Conservation (phyloP, 140 eudicot genomes). For the Anethum foeniculum region DNA sequence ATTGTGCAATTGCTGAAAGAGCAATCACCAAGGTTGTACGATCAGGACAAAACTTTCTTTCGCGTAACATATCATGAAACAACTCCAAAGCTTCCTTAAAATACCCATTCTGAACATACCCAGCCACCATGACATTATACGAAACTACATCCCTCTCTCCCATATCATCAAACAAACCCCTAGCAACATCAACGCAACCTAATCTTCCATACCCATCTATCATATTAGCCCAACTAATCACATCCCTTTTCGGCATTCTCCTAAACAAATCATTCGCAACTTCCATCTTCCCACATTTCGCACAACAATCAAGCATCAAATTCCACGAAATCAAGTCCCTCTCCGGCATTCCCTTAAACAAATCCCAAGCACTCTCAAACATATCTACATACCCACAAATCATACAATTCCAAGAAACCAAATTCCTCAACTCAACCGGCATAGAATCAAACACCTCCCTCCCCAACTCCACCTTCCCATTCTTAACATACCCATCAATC, state of each 20-base stretch:
- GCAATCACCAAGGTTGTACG: neutral
- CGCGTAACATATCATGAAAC: conserved; percentile 9
- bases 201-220: conserved; percentile 30
- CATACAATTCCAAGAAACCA: conserved; percentile 76
- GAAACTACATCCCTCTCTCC: conserved; percentile 32
- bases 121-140: conserved; percentile 32
- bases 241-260: conserved; percentile 53
- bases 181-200: conserved; percentile 24
- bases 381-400: conserved; percentile 53
- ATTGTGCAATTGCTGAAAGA: neutral
- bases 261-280: conserved; percentile 45
- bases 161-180: conserved; percentile 32
- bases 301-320: conserved; percentile 58
- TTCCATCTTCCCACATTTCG: conserved; percentile 42
- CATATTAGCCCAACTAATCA: conserved; percentile 57
- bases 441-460: conserved; percentile 50
- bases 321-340: conserved; percentile 79
- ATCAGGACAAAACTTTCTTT: conserved; percentile 10
- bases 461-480: conserved; percentile 42
- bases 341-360: conserved; percentile 24
- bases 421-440: conserved; percentile 50
- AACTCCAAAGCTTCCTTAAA: conserved; percentile 19
- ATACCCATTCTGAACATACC: conserved; percentile 24
- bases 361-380: conserved; percentile 38
- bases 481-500: conserved; percentile 77